These are phyloP conservation scores for Penicillium sp. DNA, from an alignment of 2,329 filamentous ascomycete genomes.

Conservation along the genomic window DNA sequence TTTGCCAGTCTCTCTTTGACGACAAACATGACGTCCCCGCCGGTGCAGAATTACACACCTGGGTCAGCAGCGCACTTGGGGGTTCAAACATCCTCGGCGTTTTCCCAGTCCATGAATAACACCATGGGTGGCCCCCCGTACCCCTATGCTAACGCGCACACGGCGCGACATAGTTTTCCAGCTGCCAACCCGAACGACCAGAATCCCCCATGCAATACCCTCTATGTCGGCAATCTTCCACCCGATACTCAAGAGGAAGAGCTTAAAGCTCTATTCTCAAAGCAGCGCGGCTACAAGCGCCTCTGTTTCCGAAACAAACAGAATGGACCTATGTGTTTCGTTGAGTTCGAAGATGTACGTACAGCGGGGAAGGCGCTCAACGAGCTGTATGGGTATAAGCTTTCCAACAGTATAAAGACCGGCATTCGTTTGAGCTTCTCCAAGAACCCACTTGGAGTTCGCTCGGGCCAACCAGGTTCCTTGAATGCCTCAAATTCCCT, in stretches of 20 bases:
- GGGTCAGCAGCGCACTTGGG: constrained; percentile 54
- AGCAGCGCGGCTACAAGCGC: constrained; percentile 92
- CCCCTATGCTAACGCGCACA: constrained; percentile 62
- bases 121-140: constrained; percentile 57
- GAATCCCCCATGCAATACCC: constrained; percentile 95
- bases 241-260: constrained; percentile 94
- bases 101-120: constrained; percentile 63
- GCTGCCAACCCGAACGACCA: constrained; percentile 93
- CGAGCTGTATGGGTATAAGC: constrained; percentile 82
- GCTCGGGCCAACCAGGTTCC: constrained; percentile 70
- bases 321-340: constrained; percentile 98
- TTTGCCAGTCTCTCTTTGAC: constrained; percentile 75
- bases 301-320: constrained; percentile 94
- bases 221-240: constrained; percentile 97
- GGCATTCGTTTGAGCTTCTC: constrained; percentile 96
- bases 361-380: constrained; percentile 90
- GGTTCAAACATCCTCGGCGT: constrained; percentile 59
- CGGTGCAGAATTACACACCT: constrained; percentile 59
- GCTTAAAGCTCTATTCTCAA: constrained; percentile 89
- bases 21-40: constrained; percentile 64
- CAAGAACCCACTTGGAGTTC: constrained; percentile 93
- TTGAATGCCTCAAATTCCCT: constrained; percentile 58
- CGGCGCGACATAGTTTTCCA: constrained; percentile 72
- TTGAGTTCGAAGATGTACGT: constrained; percentile 93
- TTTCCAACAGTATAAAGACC: constrained; percentile 92